phyloP scores from a whole-genome alignment of 371 early-diverging fungal species.

The Apophysomyces trapeziformis region DNA sequence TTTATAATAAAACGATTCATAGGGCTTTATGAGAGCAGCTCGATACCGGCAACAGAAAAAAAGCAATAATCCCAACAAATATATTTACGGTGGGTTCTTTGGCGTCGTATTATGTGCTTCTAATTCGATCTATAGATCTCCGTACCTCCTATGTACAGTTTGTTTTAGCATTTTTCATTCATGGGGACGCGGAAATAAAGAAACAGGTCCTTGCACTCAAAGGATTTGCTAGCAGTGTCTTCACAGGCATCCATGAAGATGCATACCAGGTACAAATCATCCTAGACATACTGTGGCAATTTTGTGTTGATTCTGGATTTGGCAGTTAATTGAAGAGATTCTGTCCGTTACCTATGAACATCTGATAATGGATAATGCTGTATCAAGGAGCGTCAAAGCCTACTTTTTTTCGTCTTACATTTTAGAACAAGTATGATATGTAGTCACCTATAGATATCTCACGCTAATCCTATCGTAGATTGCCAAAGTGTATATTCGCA shows the following conservation, averaged over 20 bases:
- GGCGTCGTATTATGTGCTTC: neutral
- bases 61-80: constrained; percentile 44
- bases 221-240: constrained; percentile 66
- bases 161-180: constrained; percentile 75
- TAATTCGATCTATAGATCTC: constrained; percentile 30
- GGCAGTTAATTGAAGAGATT: constrained; percentile 64
- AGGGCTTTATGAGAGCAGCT: constrained; percentile 51
- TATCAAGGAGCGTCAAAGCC: constrained; percentile 61
- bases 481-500: constrained; percentile 61
- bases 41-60: constrained; percentile 49
- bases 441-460: neutral
- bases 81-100: constrained; percentile 40
- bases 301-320: neutral
- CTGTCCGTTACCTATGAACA: constrained; percentile 60
- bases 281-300: too few relatives aligned
- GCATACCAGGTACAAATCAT: constrained; percentile 54
- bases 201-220: constrained; percentile 71
- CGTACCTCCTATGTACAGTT: constrained; percentile 76
- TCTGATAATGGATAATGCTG: constrained; percentile 65
- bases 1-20: too few relatives aligned
- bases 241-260: constrained; percentile 71
- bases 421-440: constrained; percentile 57
- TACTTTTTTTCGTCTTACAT: constrained; percentile 71
- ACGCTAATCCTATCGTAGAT: constrained; percentile 29
- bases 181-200: constrained; percentile 72